phyloP scores from a whole-genome alignment of 371 early-diverging fungal genomes.

The Choanephora cucurbitarum region DNA sequence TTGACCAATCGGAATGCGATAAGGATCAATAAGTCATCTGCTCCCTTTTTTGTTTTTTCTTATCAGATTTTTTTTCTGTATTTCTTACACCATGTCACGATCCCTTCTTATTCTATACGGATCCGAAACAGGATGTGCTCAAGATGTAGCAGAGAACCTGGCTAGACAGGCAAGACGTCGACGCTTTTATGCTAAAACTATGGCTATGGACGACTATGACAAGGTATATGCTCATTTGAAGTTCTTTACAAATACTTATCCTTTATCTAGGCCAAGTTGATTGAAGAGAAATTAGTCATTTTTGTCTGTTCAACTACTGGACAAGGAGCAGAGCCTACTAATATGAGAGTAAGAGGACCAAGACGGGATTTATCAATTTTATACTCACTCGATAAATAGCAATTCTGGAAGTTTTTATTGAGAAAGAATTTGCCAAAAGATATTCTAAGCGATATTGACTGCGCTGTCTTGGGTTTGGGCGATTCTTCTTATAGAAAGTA shows the following conservation, averaged over 20 bases:
- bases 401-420: constrained; percentile 89
- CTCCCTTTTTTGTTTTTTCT: not conserved
- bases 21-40: too few relatives aligned
- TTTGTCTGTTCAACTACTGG: constrained; percentile 95
- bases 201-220: constrained; percentile 83
- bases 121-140: constrained; percentile 84
- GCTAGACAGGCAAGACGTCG: constrained; percentile 76
- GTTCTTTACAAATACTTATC: not conserved
- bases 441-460: constrained; percentile 65
- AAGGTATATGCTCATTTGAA: constrained; percentile 35
- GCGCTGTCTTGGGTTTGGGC: constrained; percentile 93
- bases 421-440: constrained; percentile 74
- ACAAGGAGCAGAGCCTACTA: constrained; percentile 90
- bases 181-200: constrained; percentile 63
- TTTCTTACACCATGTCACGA: constrained; percentile 6
- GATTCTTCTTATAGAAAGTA: constrained; percentile 92
- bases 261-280: constrained; percentile 64
- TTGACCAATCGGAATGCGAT: too few relatives aligned
- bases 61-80: not conserved
- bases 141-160: constrained; percentile 80
- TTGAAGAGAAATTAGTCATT: constrained; percentile 70
- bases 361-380: not conserved
- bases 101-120: constrained; percentile 76
- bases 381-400: constrained; percentile 22
- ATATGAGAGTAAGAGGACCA: constrained; percentile 75